Conservation (phyloP, 495 filamentous ascomycete species). For the Podospora conica region DNA sequence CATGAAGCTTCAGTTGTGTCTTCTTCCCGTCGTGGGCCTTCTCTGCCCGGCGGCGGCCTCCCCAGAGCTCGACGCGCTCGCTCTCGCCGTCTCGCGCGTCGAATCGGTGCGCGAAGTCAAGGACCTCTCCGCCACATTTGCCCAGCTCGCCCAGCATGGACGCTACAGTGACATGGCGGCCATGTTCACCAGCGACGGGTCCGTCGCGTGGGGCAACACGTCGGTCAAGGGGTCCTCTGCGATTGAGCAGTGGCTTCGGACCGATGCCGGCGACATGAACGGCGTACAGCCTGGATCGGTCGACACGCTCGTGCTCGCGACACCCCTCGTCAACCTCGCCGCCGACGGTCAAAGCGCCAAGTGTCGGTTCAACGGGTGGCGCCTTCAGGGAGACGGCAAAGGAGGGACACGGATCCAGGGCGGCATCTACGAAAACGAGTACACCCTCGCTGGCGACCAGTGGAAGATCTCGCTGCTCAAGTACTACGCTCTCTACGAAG, state of each 20-base stretch:
- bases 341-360: conserved; percentile 8
- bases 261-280: conserved; percentile 5
- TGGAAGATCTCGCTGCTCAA: conserved; percentile 14
- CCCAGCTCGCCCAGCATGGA: conserved; percentile 12
- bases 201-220: conserved; percentile 10
- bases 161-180: conserved; percentile 10
- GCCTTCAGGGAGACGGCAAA: conserved; percentile 12
- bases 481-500: conserved; percentile 15
- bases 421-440: conserved; percentile 20
- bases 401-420: conserved; percentile 12
- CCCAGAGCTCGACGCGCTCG: not conserved
- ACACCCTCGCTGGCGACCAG: not conserved
- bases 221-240: too few relatives aligned
- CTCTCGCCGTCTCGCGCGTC: conserved; percentile 1
- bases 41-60: not conserved
- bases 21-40: not conserved
- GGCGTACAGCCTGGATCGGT: conserved; percentile 4
- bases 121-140: conserved; percentile 11
- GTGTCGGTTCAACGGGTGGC: conserved; percentile 7
- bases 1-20: not conserved
- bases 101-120: conserved; percentile 20
- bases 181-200: conserved; percentile 11
- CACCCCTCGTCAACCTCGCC: conserved; percentile 12
- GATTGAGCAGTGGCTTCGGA: too few relatives aligned
- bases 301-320: conserved; percentile 8